These are phyloP conservation scores for Glycine soja DNA, from an alignment of 306 rosid genomes.

Conservation along the genomic window DNA sequence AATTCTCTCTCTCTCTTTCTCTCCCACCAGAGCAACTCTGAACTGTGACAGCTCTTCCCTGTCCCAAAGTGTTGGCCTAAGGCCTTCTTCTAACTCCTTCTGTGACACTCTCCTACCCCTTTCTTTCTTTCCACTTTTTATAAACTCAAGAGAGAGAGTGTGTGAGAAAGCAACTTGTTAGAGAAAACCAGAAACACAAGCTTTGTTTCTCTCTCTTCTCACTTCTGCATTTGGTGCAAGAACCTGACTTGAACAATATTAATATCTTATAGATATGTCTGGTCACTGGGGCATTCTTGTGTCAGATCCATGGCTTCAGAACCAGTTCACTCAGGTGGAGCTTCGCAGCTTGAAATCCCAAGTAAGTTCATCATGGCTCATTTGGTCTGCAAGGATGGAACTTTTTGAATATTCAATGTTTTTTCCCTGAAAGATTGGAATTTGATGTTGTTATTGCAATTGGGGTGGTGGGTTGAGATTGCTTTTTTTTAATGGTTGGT, in stretches of 20 bases:
- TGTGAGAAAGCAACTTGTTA: neutral
- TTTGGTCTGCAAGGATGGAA: neutral
- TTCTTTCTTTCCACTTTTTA: neutral
- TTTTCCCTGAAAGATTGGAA: constrained; percentile 13
- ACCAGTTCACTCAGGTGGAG: constrained; percentile 98
- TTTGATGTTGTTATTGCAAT: neutral
- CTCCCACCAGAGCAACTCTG: constrained; percentile 50
- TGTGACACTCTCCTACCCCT: neutral
- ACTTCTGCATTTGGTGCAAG: constrained; percentile 23
- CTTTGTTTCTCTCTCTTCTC: constrained; percentile 1
- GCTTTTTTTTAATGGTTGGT: constrained; percentile 11
- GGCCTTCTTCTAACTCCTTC: constrained; percentile 23
- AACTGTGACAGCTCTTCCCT: constrained; percentile 75
- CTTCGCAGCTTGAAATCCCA: constrained; percentile 88
- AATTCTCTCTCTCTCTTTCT: constrained; percentile 49
- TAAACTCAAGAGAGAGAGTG: neutral
- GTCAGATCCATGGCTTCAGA: constrained; percentile 98
- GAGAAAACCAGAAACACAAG: constrained; percentile 10
- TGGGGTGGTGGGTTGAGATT: neutral
- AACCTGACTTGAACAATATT: neutral
- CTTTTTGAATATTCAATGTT: neutral
- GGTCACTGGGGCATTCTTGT: constrained; percentile 92
- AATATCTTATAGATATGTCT: constrained; percentile 56
- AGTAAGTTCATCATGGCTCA: constrained; percentile 49
- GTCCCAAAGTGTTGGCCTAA: constrained; percentile 60